Base-by-base conservation (phyloP, 495 filamentous ascomycete species). In the Talaromyces ruber region DNA sequence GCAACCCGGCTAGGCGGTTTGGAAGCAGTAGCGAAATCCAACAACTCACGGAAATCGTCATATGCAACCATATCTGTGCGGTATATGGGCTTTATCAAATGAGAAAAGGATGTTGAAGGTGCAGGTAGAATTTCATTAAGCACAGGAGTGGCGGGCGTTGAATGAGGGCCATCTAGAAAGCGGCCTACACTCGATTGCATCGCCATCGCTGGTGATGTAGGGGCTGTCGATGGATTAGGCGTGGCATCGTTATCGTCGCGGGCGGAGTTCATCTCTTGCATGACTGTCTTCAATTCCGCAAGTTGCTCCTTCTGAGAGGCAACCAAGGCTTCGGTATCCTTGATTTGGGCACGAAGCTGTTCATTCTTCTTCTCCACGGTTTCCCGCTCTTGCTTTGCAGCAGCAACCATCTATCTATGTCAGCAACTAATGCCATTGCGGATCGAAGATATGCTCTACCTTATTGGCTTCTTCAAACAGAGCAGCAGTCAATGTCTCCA, bases 391-490 rank as follows among this genome's bases (percentile, higher is more conserved):
- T 81, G 84, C 64, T 86, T 83, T 11, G 83, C 82, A 22, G 87
- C 87, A 57, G 92, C 89, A 59, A 98, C 94, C 94, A 98, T 97
- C 83, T 91, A 75, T 24, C 7, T 0, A 57, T 34, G 28, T 57
- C 28, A 57, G 54, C 26, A 65, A 60, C 4, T 8, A 16, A 14
- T 14, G 51, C 14, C 14, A 25, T 5, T 24, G 21, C 25, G 6
- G 1, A 28, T 1, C 14, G 5, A 25, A 11, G 51, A 28, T 26
- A 25, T 54, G 37, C 59, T 72, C 34, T 73, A 89, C 87, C 81
- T 83, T 84, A 71, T 98, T 97, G 32, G 94, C 94, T 79, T 98
- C 93, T 71, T 96, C 91, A 64, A 98, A 98, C 18, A 98, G 79
- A 26, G 89, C 91, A 4, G 91, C 84, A 11, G 95, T 97, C 58